Percentiles rank a stretch among this genome's conserved stretches.
Evolutionary conservation across 1,284 basidiomycete species (phyloP).

Genomic region (Tetrapyrgos nigripes): DNA sequence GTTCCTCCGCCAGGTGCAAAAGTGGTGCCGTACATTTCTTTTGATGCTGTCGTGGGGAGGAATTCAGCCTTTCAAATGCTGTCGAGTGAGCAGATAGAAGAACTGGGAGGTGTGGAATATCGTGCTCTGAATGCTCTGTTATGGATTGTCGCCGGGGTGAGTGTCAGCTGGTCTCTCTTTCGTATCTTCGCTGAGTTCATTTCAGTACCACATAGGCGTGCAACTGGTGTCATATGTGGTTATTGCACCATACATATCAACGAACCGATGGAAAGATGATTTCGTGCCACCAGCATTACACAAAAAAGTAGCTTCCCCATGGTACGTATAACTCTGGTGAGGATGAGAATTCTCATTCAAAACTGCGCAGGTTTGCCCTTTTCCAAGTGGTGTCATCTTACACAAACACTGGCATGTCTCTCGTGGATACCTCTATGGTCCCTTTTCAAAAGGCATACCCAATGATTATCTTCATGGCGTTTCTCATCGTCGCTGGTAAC

Average conservation of each 20-base stretch:
- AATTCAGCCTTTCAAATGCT: conserved; percentile 89
- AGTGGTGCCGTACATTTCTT: conserved; percentile 84
- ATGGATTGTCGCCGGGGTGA: conserved; percentile 74
- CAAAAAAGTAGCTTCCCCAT: conserved; percentile 60
- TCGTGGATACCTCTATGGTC: conserved; percentile 91
- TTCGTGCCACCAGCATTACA: conserved; percentile 65
- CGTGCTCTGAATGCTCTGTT: conserved; percentile 83
- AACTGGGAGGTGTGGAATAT: conserved; percentile 95
- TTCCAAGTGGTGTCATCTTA: conserved; percentile 91
- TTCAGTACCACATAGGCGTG: conserved; percentile 75
- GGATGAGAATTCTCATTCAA: neutral
- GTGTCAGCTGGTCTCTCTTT: too few species aligned
- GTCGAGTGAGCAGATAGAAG: conserved; percentile 86
- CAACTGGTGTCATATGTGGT: conserved; percentile 75
- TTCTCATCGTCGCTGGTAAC: conserved; percentile 88
- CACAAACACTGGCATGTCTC: conserved; percentile 89
- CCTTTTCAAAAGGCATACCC: conserved; percentile 89
- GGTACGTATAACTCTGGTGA: conserved; percentile 44
- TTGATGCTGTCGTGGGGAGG: conserved; percentile 83
- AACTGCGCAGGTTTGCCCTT: conserved; percentile 74
- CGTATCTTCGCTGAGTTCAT: too few species aligned
- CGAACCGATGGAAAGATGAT: conserved; percentile 53
- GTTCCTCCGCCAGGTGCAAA: conserved; percentile 47
- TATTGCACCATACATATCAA: conserved; percentile 80
- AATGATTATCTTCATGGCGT: conserved; percentile 70